Evolutionary conservation across 805 yeast species (phyloP), one percentile per base, ranked within the genome.

Genomic region (Saccharomycopsis amapae): DNA sequence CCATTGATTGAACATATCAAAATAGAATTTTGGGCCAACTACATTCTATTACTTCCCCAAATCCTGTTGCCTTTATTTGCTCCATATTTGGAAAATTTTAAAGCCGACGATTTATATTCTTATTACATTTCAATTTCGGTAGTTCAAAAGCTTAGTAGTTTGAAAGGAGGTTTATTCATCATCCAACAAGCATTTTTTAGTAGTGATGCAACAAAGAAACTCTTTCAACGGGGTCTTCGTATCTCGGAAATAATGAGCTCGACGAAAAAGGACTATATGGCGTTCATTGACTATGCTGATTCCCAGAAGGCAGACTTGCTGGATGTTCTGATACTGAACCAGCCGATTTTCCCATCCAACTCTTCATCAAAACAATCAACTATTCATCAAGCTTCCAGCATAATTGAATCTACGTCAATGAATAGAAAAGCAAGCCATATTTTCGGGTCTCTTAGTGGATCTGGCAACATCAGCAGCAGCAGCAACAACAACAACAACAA

Each of bases 1-100:
- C 45, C 41, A 5, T 15, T 49, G 22, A 30, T 45, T 18, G 53
- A 49, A 38, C 15, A 35, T 15, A 15, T 15, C 9, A 49, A 49
- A 30, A 22, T 49, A 17, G 40, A 40, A 12, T 37, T 46, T 20
- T 36, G 41, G 35, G 40, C 40, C 6, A 15, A n/a, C 12, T 24
- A 15, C 19, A 10, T 20, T 13, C 13, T 7, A 7, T 9, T 49
- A 7, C 20, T 35, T 10, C 50, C 53, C 1, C 36, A 39, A 20
- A 22, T 39, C 15, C 36, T 46, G n/a, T 31, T 37, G 3, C 37
- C 40, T 5, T 3, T 39, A 2, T 17, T 38, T 18, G 25, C 19
- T 20, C 6, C 37, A 15, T 33, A 35, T 12, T 15, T 46, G 13
- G 44, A 40, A 13, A 26, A 48, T 10, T 40, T 28, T 32, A 12